Base-by-base conservation (phyloP, 345 rosid genomes). In the Mercurialis annua region DNA sequence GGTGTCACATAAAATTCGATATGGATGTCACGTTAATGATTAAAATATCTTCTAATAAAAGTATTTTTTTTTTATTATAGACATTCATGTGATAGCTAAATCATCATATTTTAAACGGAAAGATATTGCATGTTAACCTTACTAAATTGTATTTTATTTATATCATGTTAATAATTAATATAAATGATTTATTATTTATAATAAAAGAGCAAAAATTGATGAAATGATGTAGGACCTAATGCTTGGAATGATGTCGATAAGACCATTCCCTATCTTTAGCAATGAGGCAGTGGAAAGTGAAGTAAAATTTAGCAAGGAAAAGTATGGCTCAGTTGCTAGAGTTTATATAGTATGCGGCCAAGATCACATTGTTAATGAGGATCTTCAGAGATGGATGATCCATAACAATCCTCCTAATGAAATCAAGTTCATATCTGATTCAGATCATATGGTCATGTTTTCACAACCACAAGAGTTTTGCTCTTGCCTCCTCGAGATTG, bases 401-500 rank as follows among this genome's bases (percentile, higher is more conserved):
- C 49, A 68, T 20, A 68, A 66, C 27, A 56, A 18, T 48, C 77
- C 78, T 10, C 34, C 40, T 10, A 50, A 63, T 2, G 70, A 62
- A 1, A 73, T 71, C 1, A 72, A 36, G 10, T 21, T 55, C n/a
- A 17, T 73, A 2, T 1, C 47, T 34, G 51, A 69, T 38, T 60
- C 76, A 23, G 71, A 76, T 59, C 80, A 69, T 26, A 66, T 62
- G 83, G 52, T 49, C 46, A 79, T 69, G 78, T 63, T 76, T 17
- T 72, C 80, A 0, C 75, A 72, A 64, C 71, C 77, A 7, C 50
- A 5, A 2, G 56, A 76, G 6, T 46, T 58, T 1, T 56, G 30
- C 53, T 7, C 57, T 30, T 27, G 46, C 23, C 66, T 76, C 27
- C 15, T 24, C 34, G 66, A 75, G 33, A 68, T 76, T 16, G 80